Base-by-base conservation (phyloP, 2,329 filamentous ascomycete genomes). In the Chalara sp. region DNA sequence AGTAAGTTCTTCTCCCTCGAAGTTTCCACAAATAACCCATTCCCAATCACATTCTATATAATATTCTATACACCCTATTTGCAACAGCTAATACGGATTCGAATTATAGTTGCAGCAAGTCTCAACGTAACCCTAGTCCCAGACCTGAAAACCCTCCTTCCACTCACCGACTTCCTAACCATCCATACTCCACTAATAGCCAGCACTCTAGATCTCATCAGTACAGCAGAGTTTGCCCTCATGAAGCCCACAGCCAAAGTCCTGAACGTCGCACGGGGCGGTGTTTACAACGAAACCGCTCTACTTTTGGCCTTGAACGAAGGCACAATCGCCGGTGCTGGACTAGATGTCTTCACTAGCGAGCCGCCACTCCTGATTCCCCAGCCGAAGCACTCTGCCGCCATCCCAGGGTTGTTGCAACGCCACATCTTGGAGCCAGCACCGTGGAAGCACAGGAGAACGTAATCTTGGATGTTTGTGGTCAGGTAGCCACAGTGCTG, bases 381-480 rank as follows among this genome's bases (percentile, higher is more conserved):
- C 72, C 77, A 4, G 84, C 87, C 2, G 76, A 75, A 8, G 75
- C 74, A 43, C 72, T 93, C 6, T 79, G 86, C 51, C 74, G 73
- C 7, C 87, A 92, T 58, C 78, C 83, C 1, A 84, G 80, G 57
- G 86, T 89, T 0, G 82, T 92, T 2, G 83, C 83, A 1, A 92
- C 88, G 6, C 88, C 88, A 1, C 88, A 93, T 65, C 74, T 93
- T 0, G 87, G 87, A 6, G 88, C 88, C 0, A 88, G 83, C 0
- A 93, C 88, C 0, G 77, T 86, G 33, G 88, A 93, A 73, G 88
- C 88, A 0, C 87, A 93, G 65, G 87, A 92, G 62, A 91, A 90
- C 54, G 87, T 91, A 4, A 87, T 84, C 1, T 79, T 91, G 55
- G 88, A 92, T 59, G 88, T 92, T 6, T 92, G 87, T 66, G 83